Conservation (phyloP, 129 eudicot genomes). For the Pseudognaphalium luteoalbum region DNA sequence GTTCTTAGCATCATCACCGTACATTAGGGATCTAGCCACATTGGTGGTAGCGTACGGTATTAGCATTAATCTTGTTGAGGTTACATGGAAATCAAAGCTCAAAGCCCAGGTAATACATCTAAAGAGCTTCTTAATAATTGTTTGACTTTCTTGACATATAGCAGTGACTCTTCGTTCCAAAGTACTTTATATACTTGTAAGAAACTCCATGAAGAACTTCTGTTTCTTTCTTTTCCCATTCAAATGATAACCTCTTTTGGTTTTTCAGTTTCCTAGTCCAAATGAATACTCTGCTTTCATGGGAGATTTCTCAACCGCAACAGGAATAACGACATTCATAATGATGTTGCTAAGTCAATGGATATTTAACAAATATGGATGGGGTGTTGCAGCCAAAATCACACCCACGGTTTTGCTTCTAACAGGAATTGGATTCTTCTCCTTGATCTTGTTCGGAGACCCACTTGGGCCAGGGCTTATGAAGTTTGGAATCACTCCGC, state of each 20-base stretch:
- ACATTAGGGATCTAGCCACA: conserved; percentile 95
- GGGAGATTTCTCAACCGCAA: conserved; percentile 99
- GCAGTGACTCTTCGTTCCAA: not conserved
- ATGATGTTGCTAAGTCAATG: conserved; percentile 96
- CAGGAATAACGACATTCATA: conserved; percentile 92
- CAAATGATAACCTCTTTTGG: not conserved
- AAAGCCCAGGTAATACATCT: conserved; percentile 80
- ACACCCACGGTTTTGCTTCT: conserved; percentile 89
- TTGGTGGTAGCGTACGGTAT: conserved; percentile 98
- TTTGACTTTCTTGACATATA: not conserved
- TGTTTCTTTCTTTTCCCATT: too few relatives aligned
- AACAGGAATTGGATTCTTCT: conserved; percentile 95
- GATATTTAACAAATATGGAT: conserved; percentile 90
- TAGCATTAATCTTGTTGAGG: conserved; percentile 95
- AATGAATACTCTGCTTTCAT: conserved; percentile 96
- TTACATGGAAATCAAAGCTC: conserved; percentile 99
- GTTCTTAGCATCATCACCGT: conserved; percentile 82
- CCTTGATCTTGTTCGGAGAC: conserved; percentile 77
- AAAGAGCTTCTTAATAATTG: not conserved
- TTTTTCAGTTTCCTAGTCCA: conserved; percentile 87
- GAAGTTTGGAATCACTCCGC: conserved; percentile 84
- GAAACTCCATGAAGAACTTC: too few relatives aligned
- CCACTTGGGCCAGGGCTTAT: conserved; percentile 77
- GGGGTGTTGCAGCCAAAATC: conserved; percentile 98
- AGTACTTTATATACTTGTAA: too few relatives aligned